Evolutionary conservation across 495 filamentous ascomycete genomes (phyloP).

Genomic region (Penicillium turbatum): DNA sequence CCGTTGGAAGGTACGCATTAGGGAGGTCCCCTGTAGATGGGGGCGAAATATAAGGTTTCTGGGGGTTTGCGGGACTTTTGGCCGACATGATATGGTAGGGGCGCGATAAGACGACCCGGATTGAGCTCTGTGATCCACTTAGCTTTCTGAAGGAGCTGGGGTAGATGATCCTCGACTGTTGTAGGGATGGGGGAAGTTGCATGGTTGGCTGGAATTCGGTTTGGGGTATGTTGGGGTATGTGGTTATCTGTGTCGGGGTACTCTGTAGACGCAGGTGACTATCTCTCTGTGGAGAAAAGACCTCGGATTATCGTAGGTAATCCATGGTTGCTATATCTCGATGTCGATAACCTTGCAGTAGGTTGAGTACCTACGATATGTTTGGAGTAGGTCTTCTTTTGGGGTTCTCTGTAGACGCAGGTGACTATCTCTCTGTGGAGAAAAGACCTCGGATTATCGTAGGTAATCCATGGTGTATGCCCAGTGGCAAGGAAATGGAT

Average conservation of each 20-base stretch:
- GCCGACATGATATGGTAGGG: not conserved
- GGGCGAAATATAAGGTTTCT: too few relatives aligned
- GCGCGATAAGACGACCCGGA: conserved; percentile 3
- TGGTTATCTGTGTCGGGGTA: not conserved
- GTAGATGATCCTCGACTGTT: not conserved
- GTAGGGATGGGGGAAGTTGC: not conserved
- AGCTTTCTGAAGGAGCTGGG: not conserved
- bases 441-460: too few relatives aligned
- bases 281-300: not conserved
- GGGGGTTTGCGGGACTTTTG: too few relatives aligned
- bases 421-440: too few relatives aligned
- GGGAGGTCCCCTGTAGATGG: too few relatives aligned
- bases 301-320: too few relatives aligned
- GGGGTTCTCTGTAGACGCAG: too few relatives aligned
- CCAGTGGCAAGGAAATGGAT: too few relatives aligned
- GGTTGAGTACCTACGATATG: not conserved
- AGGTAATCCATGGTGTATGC: too few relatives aligned
- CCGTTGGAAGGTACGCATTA: too few relatives aligned
- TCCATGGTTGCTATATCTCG: not conserved
- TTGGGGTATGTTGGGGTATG: conserved; percentile 1
- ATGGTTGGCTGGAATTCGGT: not conserved
- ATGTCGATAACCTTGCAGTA: not conserved
- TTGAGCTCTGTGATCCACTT: not conserved
- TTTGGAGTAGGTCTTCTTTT: not conserved
- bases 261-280: not conserved